Percentiles rank a stretch among this genome's conserved stretches.
Evolutionary conservation across 306 rosid species (phyloP).

Genomic region (Rosa rugosa): DNA sequence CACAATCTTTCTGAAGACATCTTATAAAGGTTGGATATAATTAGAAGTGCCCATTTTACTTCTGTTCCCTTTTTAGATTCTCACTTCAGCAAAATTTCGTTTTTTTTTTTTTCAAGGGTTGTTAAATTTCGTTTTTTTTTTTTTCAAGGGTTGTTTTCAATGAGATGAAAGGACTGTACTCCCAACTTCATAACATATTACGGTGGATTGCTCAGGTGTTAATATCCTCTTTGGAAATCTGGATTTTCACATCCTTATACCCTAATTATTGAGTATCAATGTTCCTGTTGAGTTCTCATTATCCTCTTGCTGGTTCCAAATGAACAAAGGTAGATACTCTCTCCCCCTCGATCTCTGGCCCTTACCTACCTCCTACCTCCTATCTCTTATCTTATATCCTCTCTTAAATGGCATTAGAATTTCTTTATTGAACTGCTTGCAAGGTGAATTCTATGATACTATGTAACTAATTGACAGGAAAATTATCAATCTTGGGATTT

Average conservation of each 20-base stretch:
- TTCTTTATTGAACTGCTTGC: neutral
- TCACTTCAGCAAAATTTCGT: too few species aligned
- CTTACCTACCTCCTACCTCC: neutral
- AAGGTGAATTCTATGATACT: neutral
- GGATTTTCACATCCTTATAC: neutral
- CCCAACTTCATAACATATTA: slow-evolving; percentile 88
- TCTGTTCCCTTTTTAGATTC: too few species aligned
- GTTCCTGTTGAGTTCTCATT: neutral
- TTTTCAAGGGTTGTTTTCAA: slow-evolving; percentile 90
- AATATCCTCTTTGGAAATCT: neutral
- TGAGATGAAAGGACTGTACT: slow-evolving; percentile 97
- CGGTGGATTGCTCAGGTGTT: slow-evolving; percentile 60
- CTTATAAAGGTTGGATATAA: too few species aligned
- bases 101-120: slow-evolving; percentile 55
- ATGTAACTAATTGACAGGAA: neutral
- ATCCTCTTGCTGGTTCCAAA: neutral
- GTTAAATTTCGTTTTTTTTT: too few species aligned
- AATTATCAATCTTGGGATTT: neutral
- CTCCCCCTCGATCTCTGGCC: neutral
- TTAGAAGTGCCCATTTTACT: too few species aligned
- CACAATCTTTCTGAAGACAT: too few species aligned
- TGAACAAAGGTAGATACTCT: neutral
- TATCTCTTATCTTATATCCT: neutral
- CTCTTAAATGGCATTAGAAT: neutral
- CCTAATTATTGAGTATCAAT: neutral